These are phyloP conservation scores for Fusarium keratoplasticum DNA, from an alignment of 2,329 filamentous ascomycete species.

Conservation along the genomic window DNA sequence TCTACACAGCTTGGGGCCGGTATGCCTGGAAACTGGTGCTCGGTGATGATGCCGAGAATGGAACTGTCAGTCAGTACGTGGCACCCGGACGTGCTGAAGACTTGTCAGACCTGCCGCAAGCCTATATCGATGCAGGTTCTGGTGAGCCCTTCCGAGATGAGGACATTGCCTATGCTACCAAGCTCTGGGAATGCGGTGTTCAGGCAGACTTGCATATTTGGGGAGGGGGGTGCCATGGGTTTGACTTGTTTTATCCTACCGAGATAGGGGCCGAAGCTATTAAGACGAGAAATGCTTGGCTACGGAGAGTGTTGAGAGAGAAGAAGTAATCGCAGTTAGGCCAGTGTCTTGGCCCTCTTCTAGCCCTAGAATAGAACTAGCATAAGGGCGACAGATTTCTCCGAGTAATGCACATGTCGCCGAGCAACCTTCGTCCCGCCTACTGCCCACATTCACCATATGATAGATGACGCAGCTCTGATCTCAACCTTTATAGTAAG, in stretches of 20 bases:
- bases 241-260: conserved; percentile 10
- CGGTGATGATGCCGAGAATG: background rate
- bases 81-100: conserved; percentile 17
- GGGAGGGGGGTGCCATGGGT: conserved; percentile 25
- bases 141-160: conserved; percentile 27
- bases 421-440: background rate
- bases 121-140: conserved; percentile 23
- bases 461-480: background rate
- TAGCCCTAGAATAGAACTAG: background rate
- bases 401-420: background rate
- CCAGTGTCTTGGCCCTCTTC: accelerated
- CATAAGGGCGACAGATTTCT: background rate
- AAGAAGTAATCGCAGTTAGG: background rate
- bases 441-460: background rate
- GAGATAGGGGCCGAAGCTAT: conserved; percentile 9
- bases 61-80: conserved; percentile 4
- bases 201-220: conserved; percentile 25
- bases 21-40: conserved; percentile 17
- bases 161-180: conserved; percentile 16
- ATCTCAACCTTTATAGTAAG: background rate
- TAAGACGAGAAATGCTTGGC: background rate
- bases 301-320: background rate
- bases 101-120: background rate
- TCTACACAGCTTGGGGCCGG: conserved; percentile 1
- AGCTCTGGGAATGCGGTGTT: conserved; percentile 18